Evolutionary conservation across 108 stramenopile genomes (phyloP), one percentile per base, ranked within the genome.

Genomic region (Bacterosira constricta): DNA sequence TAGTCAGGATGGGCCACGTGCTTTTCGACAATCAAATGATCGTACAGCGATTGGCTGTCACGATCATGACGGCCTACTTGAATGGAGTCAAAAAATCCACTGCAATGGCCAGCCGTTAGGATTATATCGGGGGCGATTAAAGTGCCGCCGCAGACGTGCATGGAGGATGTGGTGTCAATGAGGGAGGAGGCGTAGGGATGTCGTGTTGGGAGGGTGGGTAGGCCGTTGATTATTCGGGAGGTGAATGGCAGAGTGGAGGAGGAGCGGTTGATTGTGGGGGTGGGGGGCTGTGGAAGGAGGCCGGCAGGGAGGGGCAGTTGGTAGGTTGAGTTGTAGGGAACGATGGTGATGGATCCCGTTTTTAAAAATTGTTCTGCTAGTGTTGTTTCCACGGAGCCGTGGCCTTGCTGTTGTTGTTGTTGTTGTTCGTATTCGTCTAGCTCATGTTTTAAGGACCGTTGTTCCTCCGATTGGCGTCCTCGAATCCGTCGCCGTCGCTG

Each of bases 51-150:
- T 31, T 35, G 32, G 18, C 35, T 27, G 25, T 4, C 15, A n/a
- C 62, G 52, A 35, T 69, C 54, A 41, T 77, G 46, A 31, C 53
- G 20, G 6, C 66, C 75, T 35, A 77, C 63, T 35, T 63, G 54
- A 3, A 56, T 62, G 25, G 53, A 30, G 29, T 36, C 45, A 31
- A 69, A 77, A 53, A 47, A 63, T 21, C 68, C 67, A 27, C 53
- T 20, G 60, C 75, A 75, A 37, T 85, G 84, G 4, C 85, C 85
- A 2, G 85, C 85, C n/a, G 85, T 82, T 26, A 82, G 66, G 4
- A 85, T 60, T n/a, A 85, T 52, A 50, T 85, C 79, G 0, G 85
- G 85, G 1, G 85, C 85, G 37, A 85, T 77, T 21, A 85, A 36
- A 2, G 72, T 63, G 12, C 85, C 85, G 0, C 85, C 85, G 63